Conservation (phyloP, 208 protist species). For the Strigomonas culicis region DNA sequence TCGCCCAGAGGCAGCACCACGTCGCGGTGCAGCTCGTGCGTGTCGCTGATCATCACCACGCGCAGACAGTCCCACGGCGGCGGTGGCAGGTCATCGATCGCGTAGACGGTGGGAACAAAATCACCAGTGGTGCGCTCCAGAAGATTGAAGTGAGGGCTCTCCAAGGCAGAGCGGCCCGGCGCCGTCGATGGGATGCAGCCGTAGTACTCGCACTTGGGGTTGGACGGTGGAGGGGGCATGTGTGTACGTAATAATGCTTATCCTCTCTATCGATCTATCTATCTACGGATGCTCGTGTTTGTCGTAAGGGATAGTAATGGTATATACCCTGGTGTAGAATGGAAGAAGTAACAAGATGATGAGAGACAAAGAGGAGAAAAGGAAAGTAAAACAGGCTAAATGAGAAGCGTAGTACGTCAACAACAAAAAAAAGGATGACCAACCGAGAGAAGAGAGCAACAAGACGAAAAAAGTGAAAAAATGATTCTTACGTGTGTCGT, state of each 20-base stretch:
- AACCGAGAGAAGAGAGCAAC: no score
- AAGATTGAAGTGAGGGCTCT: neutral
- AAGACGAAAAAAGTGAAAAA: no score
- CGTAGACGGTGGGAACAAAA: neutral
- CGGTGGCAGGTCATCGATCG: constrained; percentile 17
- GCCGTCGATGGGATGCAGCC: constrained; percentile 12
- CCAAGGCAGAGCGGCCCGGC: neutral
- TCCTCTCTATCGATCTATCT: no score
- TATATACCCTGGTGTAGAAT: neutral
- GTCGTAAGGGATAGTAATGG: no score
- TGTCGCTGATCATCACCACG: constrained; percentile 71
- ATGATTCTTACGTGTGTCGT: no score
- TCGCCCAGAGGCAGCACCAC: constrained; percentile 53
- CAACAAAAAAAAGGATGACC: no score
- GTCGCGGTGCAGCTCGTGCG: constrained; percentile 52
- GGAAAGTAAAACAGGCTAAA: neutral
- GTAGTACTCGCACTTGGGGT: constrained; percentile 38
- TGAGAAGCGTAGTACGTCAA: no score
- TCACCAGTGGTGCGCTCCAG: neutral
- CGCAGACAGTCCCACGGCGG: constrained; percentile 30
- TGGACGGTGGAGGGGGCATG: neutral
- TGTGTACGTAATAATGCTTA: no score
- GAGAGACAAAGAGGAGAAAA: neutral
- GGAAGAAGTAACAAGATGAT: constrained; percentile 9
- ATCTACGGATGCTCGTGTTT: no score